Evolutionary conservation across 208 protist genomes (phyloP).

Genomic region (Trichomonas gallinae): DNA sequence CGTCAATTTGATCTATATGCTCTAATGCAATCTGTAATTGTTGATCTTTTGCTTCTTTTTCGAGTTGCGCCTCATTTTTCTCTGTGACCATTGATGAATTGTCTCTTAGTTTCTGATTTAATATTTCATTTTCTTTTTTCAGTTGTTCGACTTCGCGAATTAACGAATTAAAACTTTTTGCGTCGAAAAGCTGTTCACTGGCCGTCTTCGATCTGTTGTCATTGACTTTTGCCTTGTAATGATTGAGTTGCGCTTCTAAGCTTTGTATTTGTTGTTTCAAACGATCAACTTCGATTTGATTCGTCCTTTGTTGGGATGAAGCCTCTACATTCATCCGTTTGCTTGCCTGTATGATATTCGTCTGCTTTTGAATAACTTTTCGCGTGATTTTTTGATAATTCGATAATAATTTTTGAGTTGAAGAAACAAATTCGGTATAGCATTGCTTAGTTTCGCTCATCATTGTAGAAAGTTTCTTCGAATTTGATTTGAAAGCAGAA

Average conservation of each 20-base stretch:
- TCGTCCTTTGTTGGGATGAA: background rate
- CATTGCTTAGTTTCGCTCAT: background rate
- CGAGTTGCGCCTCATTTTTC: background rate
- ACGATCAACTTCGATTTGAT: background rate
- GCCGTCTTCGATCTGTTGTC: background rate
- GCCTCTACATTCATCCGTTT: background rate
- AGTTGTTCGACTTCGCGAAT: background rate
- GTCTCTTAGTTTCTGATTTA: background rate
- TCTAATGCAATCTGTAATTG: background rate
- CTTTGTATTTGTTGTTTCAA: background rate
- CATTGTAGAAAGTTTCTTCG: background rate
- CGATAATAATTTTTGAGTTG: background rate
- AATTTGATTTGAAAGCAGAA: background rate
- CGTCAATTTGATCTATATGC: background rate
- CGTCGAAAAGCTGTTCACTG: background rate
- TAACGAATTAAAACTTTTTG: background rate
- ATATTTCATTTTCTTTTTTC: background rate
- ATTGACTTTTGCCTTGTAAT: background rate
- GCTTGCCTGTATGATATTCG: background rate
- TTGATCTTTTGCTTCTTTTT: background rate
- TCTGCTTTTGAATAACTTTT: background rate
- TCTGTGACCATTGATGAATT: background rate
- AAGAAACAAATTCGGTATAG: background rate
- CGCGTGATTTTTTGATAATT: background rate
- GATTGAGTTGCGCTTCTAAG: background rate